Percentiles rank a stretch among this genome's conserved stretches.
phyloP scores from a whole-genome alignment of 139 green algal species.

The Yamagishiella unicocca region DNA sequence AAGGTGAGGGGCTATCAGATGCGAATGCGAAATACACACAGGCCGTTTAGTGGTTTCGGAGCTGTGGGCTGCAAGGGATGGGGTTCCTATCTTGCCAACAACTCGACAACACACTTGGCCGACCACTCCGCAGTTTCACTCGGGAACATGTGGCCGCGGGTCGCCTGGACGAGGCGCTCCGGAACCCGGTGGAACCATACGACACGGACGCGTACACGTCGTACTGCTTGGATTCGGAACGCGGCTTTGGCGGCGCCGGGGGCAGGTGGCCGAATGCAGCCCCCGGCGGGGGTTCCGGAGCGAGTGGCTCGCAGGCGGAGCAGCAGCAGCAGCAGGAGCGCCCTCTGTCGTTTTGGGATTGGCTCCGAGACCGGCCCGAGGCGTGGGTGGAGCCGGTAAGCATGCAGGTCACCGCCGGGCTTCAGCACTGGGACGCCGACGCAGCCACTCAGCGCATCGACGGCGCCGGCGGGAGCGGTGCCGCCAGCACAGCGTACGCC shows the following conservation, averaged over 20 bases:
- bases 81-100: not conserved
- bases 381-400: not conserved
- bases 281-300: not conserved
- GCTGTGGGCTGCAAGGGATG: too few relatives aligned
- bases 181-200: not conserved
- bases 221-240: too few relatives aligned
- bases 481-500: not conserved
- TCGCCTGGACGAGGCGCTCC: not conserved
- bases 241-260: too few relatives aligned
- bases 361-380: not conserved
- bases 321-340: not conserved
- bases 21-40: too few relatives aligned
- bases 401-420: not conserved
- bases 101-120: not conserved
- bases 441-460: not conserved
- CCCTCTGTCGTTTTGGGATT: not conserved
- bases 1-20: too few relatives aligned
- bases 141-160: slow-evolving; percentile 8
- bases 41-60: too few relatives aligned
- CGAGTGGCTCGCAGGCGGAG: not conserved
- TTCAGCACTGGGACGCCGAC: slow-evolving; percentile 18
- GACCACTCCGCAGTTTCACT: slow-evolving; percentile 1
- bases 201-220: not conserved
- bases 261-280: not conserved
- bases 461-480: not conserved